A percentile compares a stretch with the other conserved stretches of the same genome.
phyloP scores from a whole-genome alignment of 2,329 filamentous ascomycete species.

The Coniochaeta sp. region DNA sequence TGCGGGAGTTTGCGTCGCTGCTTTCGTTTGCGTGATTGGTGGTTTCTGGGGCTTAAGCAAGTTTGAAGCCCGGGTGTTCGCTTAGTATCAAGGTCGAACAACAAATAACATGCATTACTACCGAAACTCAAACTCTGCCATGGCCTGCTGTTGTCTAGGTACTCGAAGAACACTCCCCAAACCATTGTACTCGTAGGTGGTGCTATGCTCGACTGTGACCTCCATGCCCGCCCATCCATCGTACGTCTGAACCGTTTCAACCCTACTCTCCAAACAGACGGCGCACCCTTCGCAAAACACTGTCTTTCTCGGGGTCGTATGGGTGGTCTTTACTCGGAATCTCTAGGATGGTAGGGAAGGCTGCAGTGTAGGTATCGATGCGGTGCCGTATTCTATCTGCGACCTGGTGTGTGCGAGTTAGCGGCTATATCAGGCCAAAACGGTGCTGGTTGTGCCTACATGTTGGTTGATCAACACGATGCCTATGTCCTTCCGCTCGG shows the following conservation, averaged over 20 bases:
- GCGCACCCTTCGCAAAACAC: slow-evolving; percentile 80
- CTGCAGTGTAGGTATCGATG: slow-evolving; percentile 86
- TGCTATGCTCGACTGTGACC: background rate
- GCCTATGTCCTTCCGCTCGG: slow-evolving; percentile 89
- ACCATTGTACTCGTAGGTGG: no score
- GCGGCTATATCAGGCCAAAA: background rate
- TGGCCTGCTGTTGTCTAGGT: background rate
- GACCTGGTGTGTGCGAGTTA: slow-evolving; percentile 48
- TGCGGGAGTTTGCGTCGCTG: background rate
- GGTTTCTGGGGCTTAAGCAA: background rate
- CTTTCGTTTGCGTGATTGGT: background rate
- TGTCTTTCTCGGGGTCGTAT: slow-evolving; percentile 98
- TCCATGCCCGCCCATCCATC: background rate
- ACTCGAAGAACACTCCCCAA: background rate
- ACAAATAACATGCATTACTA: background rate
- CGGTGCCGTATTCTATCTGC: slow-evolving; percentile 88
- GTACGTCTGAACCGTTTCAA: background rate
- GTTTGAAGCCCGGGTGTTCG: background rate
- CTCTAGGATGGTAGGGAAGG: slow-evolving; percentile 93
- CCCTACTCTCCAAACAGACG: slow-evolving; percentile 61
- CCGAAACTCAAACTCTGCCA: background rate
- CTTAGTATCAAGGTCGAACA: background rate
- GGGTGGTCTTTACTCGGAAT: slow-evolving; percentile 99
- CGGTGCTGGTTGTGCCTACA: slow-evolving; percentile 40
- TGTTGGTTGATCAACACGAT: slow-evolving; percentile 98